Conservation (phyloP, 2,329 filamentous ascomycete genomes). For the Cladosporium velox region DNA sequence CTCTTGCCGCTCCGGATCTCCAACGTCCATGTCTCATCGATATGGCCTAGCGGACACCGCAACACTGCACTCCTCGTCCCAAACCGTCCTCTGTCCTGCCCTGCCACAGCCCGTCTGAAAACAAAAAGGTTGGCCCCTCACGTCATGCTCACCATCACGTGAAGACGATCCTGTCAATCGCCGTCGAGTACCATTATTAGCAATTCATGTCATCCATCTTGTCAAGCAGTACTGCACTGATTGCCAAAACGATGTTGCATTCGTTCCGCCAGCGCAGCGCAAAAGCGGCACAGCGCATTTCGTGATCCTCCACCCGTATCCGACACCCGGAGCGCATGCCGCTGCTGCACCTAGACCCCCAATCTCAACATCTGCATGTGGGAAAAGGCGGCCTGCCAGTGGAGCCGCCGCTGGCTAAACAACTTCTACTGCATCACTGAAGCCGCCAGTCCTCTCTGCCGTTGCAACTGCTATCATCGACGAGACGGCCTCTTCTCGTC, state of each 20-base stretch:
- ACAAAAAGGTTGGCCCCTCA: slow-evolving; percentile 13
- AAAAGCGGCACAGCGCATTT: background rate
- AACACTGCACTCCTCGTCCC: background rate
- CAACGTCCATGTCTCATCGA: slow-evolving; percentile 21
- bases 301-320: slow-evolving; percentile 9
- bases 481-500: slow-evolving; percentile 8
- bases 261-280: background rate
- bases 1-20: slow-evolving; percentile 18
- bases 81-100: background rate
- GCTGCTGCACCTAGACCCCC: background rate
- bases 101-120: slow-evolving; percentile 10
- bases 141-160: slow-evolving; percentile 19
- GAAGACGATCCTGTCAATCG: slow-evolving; percentile 1
- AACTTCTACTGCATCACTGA: slow-evolving; percentile 15
- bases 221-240: background rate
- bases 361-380: slow-evolving; percentile 12
- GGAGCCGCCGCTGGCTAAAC: background rate
- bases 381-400: slow-evolving; percentile 7
- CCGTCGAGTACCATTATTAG: background rate
- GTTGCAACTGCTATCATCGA: background rate
- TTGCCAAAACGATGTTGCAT: background rate
- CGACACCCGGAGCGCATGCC: slow-evolving; percentile 2
- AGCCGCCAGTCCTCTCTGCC: background rate
- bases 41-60: background rate
- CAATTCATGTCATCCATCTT: background rate